Base-by-base conservation (phyloP, 768 basidiomycete species). In the Leccinum subgranulosum region DNA sequence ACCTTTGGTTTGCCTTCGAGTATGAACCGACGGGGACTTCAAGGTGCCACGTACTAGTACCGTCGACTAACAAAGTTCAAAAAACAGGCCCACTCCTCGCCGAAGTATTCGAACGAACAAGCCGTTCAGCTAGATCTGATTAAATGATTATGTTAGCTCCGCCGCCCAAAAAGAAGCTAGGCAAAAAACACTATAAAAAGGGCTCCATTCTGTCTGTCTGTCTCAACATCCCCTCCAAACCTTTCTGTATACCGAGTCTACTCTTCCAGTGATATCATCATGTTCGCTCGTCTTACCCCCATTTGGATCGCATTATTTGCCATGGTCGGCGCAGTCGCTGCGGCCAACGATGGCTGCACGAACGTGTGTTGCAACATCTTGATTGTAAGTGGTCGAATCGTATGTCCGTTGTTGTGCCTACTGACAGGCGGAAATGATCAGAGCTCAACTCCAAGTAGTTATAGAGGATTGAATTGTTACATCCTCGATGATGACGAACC, bases 211-310 rank as follows among this genome's bases (percentile, higher is more conserved):
- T 11, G 41, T 41, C n/a, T 41, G n/a, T 10, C 9, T 8, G 17
- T 2, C 8, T 2, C 33, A 15, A 6, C 33, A 34, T 34, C 12
- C 33, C 14, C 3, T 1, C 4, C 29, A 34, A 34, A 12, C 5
- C 14, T 34, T 19, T 27, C 46, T 47, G 25, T 25, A 23, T 8
- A 25, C 15, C 25, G 8, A 15, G 11, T 47, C 33, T 45, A 49
- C 34, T 19, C 19, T 21, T 59, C 5, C 1, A 12, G 6, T 11
- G 33, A 34, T 34, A 34, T 34, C 6, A 15, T 34, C 51, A 61
- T 61, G 60, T 57, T 61, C 9, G 21, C 11, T 45, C 60, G 46
- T 45, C 34, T 55, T 31, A 36, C 39, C 17, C 47, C 50, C 21
- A 10, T 60, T 41, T 31, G 43, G 9, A 19, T 61, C 4, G 31